phyloP scores from a whole-genome alignment of 805 yeast species.

The Metschnikowia lunata region DNA sequence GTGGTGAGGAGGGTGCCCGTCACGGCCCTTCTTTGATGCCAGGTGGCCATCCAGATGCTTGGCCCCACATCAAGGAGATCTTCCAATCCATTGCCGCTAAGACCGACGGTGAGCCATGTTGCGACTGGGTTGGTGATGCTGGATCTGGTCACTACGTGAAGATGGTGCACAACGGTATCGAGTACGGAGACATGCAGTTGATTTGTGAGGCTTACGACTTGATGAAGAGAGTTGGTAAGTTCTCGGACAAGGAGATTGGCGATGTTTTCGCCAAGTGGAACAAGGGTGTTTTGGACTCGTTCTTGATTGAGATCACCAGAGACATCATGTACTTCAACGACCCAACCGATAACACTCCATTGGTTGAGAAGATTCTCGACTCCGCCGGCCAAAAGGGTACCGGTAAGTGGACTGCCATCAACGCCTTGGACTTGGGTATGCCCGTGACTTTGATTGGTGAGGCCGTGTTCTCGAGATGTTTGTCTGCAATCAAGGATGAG shows the following conservation, averaged over 20 bases:
- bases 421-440: slow-evolving; percentile 95
- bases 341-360: slow-evolving; percentile 78
- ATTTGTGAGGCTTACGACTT: slow-evolving; percentile 97
- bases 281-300: slow-evolving; percentile 95
- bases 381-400: slow-evolving; percentile 99
- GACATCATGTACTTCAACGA: slow-evolving; percentile 89
- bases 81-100: slow-evolving; percentile 96
- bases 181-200: slow-evolving; percentile 99
- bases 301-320: slow-evolving; percentile 94
- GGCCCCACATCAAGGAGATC: slow-evolving; percentile 97
- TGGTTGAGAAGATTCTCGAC: slow-evolving; percentile 95
- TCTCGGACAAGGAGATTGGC: slow-evolving; percentile 87
- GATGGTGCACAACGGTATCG: slow-evolving; percentile 99
- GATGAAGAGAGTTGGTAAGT: slow-evolving; percentile 89
- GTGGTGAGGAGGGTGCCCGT: slow-evolving; percentile 99
- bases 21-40: slow-evolving; percentile 99
- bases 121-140: slow-evolving; percentile 99
- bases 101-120: slow-evolving; percentile 98
- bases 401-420: slow-evolving; percentile 99
- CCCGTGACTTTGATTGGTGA: slow-evolving; percentile 98
- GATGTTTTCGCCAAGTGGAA: slow-evolving; percentile 92
- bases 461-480: slow-evolving; percentile 95
- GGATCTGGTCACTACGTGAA: slow-evolving; percentile 99
- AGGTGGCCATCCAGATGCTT: slow-evolving; percentile 96
- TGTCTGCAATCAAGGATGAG: slow-evolving; percentile 89